Percentiles rank a stretch among this genome's conserved stretches.
These are phyloP conservation scores for barrel medic (Medicago truncatula) DNA, from an alignment of 306 rosid species.

Conservation along the genomic window DNA sequence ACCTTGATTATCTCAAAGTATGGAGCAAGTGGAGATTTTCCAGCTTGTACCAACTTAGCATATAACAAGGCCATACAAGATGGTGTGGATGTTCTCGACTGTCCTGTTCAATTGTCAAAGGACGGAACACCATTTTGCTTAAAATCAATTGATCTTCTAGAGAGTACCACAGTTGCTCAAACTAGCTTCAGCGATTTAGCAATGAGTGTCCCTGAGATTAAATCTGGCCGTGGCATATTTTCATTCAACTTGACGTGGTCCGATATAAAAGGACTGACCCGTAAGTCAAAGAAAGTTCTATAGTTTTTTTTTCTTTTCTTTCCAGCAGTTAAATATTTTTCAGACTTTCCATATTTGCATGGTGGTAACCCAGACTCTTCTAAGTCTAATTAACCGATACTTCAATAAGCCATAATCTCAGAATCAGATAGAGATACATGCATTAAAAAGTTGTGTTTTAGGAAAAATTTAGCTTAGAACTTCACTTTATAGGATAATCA, in stretches of 20 bases:
- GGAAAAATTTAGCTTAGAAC: not conserved
- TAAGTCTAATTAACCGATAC: conserved; percentile 11
- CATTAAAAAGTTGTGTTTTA: conserved; percentile 6
- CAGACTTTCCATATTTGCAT: conserved; percentile 21
- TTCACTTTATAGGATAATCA: conserved; percentile 20
- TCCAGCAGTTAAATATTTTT: conserved; percentile 16
- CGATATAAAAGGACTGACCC: conserved; percentile 61
- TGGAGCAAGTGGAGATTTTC: conserved; percentile 93
- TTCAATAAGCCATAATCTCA: conserved; percentile 24
- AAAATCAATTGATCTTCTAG: conserved; percentile 74
- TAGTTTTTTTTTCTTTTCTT: conserved; percentile 32
- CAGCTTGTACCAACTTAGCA: conserved; percentile 74
- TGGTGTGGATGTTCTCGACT: conserved; percentile 83
- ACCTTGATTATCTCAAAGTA: conserved; percentile 77
- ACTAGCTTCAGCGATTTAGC: conserved; percentile 48
- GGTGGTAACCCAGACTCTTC: conserved; percentile 29
- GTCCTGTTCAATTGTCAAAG: conserved; percentile 84
- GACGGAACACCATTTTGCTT: conserved; percentile 82
- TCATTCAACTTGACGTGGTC: conserved; percentile 73
- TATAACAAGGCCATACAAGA: conserved; percentile 68
- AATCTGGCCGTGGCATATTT: conserved; percentile 66
- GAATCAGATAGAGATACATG: conserved; percentile 16
- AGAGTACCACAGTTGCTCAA: conserved; percentile 65
- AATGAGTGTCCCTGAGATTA: conserved; percentile 54
- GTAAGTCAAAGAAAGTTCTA: conserved; percentile 61